Evolutionary conservation across 805 yeast species (phyloP).

Genomic region (Yarrowia porcina): DNA sequence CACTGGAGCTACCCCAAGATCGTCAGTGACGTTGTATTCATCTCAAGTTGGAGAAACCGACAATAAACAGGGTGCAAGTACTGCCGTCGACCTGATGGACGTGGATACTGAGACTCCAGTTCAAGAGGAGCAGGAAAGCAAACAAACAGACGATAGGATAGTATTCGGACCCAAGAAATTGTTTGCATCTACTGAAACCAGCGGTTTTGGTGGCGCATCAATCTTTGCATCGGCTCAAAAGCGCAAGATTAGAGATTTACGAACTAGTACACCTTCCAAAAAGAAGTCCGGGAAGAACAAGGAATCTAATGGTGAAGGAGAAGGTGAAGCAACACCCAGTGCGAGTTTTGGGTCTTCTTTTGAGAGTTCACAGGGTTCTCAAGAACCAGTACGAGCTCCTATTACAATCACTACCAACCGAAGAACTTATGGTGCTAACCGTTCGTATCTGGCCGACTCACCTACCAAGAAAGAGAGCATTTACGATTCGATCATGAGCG

Average conservation of each 20-base stretch:
- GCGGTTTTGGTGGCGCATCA: neutral
- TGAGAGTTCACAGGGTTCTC: neutral
- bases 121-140: neutral
- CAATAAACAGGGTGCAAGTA: neutral
- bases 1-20: neutral
- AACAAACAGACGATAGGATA: neutral
- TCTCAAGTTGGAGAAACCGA: neutral
- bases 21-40: neutral
- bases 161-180: neutral
- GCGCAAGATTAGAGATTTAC: neutral
- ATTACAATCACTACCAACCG: neutral
- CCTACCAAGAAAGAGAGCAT: slow-evolving; percentile 1
- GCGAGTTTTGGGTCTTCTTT: neutral
- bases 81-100: neutral
- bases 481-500: neutral
- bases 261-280: slow-evolving; percentile 1
- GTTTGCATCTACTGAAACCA: neutral
- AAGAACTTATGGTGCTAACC: slow-evolving; percentile 4
- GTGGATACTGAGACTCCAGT: neutral
- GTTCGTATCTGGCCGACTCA: slow-evolving; percentile 11
- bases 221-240: neutral
- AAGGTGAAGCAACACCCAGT: neutral
- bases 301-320: neutral
- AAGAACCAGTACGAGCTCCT: neutral
- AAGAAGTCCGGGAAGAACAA: neutral